Base-by-base conservation (phyloP, 2,329 filamentous ascomycete genomes). In the Diaporthe ilicicola region DNA sequence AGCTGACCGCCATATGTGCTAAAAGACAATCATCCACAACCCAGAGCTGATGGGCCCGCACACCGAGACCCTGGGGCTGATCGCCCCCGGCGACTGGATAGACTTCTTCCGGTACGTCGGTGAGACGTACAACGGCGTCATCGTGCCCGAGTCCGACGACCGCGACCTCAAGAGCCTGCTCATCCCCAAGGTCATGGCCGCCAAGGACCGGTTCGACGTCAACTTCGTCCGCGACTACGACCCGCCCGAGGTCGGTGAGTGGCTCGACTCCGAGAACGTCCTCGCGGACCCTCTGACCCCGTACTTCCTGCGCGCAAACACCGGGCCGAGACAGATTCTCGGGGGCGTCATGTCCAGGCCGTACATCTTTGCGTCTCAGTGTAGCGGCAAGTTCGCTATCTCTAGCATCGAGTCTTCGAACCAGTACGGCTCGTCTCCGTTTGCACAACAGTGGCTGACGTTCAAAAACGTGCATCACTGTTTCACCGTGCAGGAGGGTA, bases 81-180 rank as follows among this genome's bases (percentile, higher is more conserved):
- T 90, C 34, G 85, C 86, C 0, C 88, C 88, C 0, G 88, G 87
- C 6, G 87, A 88, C 75, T 90, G 88, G 88, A 81, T 88, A 34
- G 87, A 90, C 74, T 90, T 90, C 80, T 90, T 90, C 80, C 83
- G 88, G 62, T 86, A 88, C 75, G 83, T 90, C 9, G 83, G 83
- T 34, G 87, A 90, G 76, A 80, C 84, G 0, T 89, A 85, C 69
- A 73, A 79, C 4, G 87, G 87, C 0, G 74, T 85, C 1, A 73
- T 89, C 22, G 82, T 87, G 19, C 87, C 88, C 1, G 84, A 87
- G 64, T 77, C 79, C 44, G 88, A 90, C 75, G 75, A 83, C n/a
- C 84, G 88, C 1, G 84, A 88, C 73, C 78, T 88, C 2, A 83
- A 83, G 54, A 80, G 84, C 29, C 77, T 86, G 0, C 75, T 89